phyloP scores from a whole-genome alignment of 805 yeast species.

The Kodamaea sagamina region DNA sequence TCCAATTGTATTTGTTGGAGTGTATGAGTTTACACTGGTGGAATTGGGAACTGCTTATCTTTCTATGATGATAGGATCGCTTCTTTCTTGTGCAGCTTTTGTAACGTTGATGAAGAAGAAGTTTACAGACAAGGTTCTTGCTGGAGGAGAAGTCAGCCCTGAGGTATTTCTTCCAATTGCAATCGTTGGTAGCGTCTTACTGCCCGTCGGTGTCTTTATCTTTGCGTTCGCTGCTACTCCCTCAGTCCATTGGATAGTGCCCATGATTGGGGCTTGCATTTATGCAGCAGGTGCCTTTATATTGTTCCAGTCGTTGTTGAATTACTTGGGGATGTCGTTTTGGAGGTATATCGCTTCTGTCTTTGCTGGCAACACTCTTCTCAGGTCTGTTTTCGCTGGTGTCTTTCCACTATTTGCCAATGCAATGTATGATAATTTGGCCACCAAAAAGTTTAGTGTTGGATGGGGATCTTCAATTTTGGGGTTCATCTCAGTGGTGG shows the following conservation, averaged over 20 bases:
- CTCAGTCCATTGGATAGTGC: slow-evolving; percentile 23
- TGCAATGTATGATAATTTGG: slow-evolving; percentile 56
- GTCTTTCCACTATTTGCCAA: slow-evolving; percentile 66
- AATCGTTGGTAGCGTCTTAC: slow-evolving; percentile 23
- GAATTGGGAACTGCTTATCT: slow-evolving; percentile 51
- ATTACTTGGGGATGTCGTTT: slow-evolving; percentile 52
- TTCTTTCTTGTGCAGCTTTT: slow-evolving; percentile 16
- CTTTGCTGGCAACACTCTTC: slow-evolving; percentile 56
- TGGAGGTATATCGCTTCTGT: slow-evolving; percentile 56
- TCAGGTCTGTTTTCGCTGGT: slow-evolving; percentile 54
- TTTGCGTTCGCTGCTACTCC: slow-evolving; percentile 24
- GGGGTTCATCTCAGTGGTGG: slow-evolving; percentile 45
- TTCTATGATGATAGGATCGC: slow-evolving; percentile 49
- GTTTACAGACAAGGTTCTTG: slow-evolving; percentile 18
- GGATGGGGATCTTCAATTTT: slow-evolving; percentile 59
- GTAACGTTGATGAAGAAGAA: slow-evolving; percentile 13
- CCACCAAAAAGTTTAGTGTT: slow-evolving; percentile 50
- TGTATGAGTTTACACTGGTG: slow-evolving; percentile 48
- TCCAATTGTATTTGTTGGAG: slow-evolving; percentile 54
- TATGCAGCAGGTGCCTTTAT: slow-evolving; percentile 25
- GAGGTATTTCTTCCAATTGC: slow-evolving; percentile 24
- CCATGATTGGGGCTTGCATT: slow-evolving; percentile 24
- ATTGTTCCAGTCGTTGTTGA: slow-evolving; percentile 53
- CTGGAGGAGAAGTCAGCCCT: slow-evolving; percentile 17
- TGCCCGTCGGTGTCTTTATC: slow-evolving; percentile 25